Conservation (phyloP, 345 rosid species). For the Eucalyptus guilfoylei region DNA sequence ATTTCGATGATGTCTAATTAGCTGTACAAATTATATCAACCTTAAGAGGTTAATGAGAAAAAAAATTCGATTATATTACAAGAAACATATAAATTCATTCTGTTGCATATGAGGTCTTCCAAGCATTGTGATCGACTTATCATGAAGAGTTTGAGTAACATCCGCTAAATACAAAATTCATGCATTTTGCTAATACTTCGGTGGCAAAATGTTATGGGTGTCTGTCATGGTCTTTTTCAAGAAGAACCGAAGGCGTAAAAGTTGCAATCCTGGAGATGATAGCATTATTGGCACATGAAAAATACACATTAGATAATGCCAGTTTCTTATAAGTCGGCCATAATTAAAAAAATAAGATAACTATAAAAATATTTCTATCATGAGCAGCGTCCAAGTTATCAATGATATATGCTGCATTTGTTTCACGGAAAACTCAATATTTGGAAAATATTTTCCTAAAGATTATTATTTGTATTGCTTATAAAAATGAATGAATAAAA, state of each 20-base stretch:
- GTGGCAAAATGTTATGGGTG: not conserved
- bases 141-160: not conserved
- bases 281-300: not conserved
- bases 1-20: not conserved
- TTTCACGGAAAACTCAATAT: not conserved
- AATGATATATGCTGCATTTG: too few relatives aligned
- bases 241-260: not conserved
- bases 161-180: not conserved
- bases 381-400: not conserved
- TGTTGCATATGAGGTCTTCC: not conserved
- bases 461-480: too few relatives aligned
- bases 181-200: not conserved
- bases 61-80: not conserved
- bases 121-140: not conserved
- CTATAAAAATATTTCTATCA: not conserved
- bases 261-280: not conserved
- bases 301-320: not conserved
- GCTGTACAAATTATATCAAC: not conserved
- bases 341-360: too few relatives aligned
- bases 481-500: too few relatives aligned
- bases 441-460: too few relatives aligned
- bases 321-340: not conserved
- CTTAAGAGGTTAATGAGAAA: not conserved
- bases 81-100: not conserved
- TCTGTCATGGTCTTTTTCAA: not conserved